Conservation (phyloP, 192 early-diverging fungal genomes). For the Gamsiella multidivaricata region DNA sequence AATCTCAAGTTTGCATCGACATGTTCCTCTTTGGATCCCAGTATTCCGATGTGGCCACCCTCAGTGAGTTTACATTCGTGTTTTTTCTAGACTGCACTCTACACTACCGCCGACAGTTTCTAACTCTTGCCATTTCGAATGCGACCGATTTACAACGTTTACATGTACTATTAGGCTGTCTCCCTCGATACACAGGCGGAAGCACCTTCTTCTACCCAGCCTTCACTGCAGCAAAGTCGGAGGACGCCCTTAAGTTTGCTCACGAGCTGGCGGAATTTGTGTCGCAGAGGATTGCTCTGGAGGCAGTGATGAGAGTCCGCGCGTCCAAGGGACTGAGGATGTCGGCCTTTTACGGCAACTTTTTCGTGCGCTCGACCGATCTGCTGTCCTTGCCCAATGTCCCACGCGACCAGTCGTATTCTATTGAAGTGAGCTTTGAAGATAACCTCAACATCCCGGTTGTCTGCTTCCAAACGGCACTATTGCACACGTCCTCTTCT, state of each 20-base stretch:
- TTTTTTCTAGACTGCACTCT: neutral
- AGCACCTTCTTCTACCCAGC: constrained; percentile 89
- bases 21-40: constrained; percentile 87
- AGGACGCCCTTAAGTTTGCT: constrained; percentile 87
- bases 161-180: constrained; percentile 61
- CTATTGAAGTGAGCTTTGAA: constrained; percentile 81
- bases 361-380: constrained; percentile 95
- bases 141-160: neutral
- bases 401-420: constrained; percentile 90
- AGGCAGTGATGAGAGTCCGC: constrained; percentile 93
- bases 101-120: neutral
- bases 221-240: constrained; percentile 83
- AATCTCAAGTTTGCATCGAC: constrained; percentile 90
- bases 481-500: constrained; percentile 88
- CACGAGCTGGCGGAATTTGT: constrained; percentile 86
- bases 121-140: too few species aligned
- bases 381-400: constrained; percentile 92
- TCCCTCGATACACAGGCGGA: constrained; percentile 90
- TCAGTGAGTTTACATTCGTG: constrained; percentile 64
- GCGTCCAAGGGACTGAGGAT: constrained; percentile 90
- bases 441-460: constrained; percentile 77
- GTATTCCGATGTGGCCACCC: constrained; percentile 89
- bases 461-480: constrained; percentile 94
- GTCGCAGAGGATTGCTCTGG: constrained; percentile 81
- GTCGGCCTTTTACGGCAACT: constrained; percentile 96